phyloP scores from a whole-genome alignment of 2,329 filamentous ascomycete genomes.

The Nemania abortiva region DNA sequence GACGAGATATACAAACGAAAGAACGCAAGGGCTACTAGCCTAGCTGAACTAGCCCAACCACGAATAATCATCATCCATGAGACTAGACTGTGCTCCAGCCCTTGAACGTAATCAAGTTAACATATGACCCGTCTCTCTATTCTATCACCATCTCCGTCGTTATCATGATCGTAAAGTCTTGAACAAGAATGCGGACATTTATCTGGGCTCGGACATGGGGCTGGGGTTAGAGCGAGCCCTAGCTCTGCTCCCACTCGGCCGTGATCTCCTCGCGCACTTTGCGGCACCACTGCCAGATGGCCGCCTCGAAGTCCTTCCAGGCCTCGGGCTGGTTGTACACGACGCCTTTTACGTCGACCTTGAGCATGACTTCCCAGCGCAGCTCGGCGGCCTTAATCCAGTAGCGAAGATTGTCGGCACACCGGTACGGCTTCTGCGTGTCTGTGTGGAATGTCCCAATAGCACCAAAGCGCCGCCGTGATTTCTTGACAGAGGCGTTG shows the following conservation, averaged over 20 bases:
- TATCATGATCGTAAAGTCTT: conserved; percentile 39
- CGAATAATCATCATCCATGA: conserved; percentile 9
- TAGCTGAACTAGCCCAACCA: conserved; percentile 15
- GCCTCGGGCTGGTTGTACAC: conserved; percentile 78
- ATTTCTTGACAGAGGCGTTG: conserved; percentile 88
- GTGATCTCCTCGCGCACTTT: conserved; percentile 86
- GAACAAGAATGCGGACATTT: conserved; percentile 10
- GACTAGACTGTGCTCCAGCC: conserved; percentile 5
- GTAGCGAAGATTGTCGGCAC: conserved; percentile 92
- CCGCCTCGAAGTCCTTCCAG: conserved; percentile 86
- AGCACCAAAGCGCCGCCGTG: conserved; percentile 85
- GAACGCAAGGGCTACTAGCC: conserved; percentile 1
- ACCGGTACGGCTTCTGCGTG: conserved; percentile 92
- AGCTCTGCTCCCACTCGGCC: conserved; percentile 65
- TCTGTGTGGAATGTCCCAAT: conserved; percentile 94
- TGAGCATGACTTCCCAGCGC: conserved; percentile 87
- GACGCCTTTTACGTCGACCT: conserved; percentile 86
- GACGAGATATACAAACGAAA: conserved; percentile 35
- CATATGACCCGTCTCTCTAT: conserved; percentile 22
- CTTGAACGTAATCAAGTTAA: conserved; percentile 23
- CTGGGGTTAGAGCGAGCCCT: too few relatives aligned
- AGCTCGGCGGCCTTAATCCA: conserved; percentile 97
- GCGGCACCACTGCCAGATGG: conserved; percentile 84
- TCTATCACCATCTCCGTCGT: conserved; percentile 36
- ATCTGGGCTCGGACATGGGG: too few relatives aligned